Base-by-base conservation (phyloP, 257 asterid species). In the Henckelia pumila region DNA sequence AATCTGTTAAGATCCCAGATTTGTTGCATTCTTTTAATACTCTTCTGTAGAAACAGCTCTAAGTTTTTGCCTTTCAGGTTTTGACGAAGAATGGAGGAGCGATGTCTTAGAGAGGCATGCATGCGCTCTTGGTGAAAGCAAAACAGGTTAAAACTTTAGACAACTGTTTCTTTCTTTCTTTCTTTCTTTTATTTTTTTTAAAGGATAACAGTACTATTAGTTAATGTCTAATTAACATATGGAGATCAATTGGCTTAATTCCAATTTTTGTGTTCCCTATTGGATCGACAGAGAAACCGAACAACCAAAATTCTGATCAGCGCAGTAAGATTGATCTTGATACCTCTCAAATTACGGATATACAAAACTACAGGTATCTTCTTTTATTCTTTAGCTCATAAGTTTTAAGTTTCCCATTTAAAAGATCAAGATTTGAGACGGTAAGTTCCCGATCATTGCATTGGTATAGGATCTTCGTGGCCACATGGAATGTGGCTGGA, bases 401-500 rank as follows among this genome's bases (percentile, higher is more conserved):
- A 24, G 29, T 14, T 22, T 24, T 6, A 8, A 21, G 26, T 57
- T 56, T 57, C n/a, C 10, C 47, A 30, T 4, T 59, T 22, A 30
- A 30, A 30, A n/a, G 40, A 40, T 14, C 23, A 8, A 19, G 32
- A 21, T 23, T 59, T 60, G 33, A 17, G 8, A 30, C 24, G 8
- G 0, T 21, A 25, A 17, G 3, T 32, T 10, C 17, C 35, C n/a
- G 17, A 2, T 26, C 11, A 20, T 66, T n/a, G 10, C 21, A 59
- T 66, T 53, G 69, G 55, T n/a, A 23, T 66, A 70, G 76, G 67
- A 28, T 75, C 37, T 75, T 75, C 25, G 79, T 75, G 7, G 71
- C 76, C 20, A 75, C 76, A 59, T 75, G 76, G 76, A 75, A 75
- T 37, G 76, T 75, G 28, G 79, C 69, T 1, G 76, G 79, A 61